Evolutionary conservation across 169 alveolate genomes (phyloP).

Genomic region (Plasmodium chabaudi): DNA sequence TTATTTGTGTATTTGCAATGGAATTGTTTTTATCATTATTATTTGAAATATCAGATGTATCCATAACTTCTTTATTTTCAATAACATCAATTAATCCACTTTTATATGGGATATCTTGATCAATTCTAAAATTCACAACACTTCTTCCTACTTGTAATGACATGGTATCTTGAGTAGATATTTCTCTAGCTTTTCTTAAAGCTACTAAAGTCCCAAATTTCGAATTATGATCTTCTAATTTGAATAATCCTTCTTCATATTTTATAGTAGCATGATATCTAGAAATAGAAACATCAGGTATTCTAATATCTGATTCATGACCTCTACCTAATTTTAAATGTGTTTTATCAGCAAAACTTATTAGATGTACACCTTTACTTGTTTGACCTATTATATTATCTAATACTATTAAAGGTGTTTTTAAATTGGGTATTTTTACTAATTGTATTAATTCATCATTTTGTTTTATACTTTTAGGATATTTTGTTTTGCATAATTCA

Average conservation of each 20-base stretch:
- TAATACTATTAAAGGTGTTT: slow-evolving; percentile 92
- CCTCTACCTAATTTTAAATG: slow-evolving; percentile 96
- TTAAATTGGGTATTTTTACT: slow-evolving; percentile 87
- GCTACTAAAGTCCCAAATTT: slow-evolving; percentile 99
- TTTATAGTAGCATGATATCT: slow-evolving; percentile 96
- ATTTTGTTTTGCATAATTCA: slow-evolving; percentile 89
- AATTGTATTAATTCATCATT: slow-evolving; percentile 85
- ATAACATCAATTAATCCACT: slow-evolving; percentile 69
- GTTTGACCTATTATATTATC: slow-evolving; percentile 90
- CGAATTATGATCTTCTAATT: slow-evolving; percentile 96
- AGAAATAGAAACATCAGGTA: slow-evolving; percentile 98
- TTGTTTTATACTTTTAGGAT: slow-evolving; percentile 85
- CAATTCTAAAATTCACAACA: slow-evolving; percentile 81
- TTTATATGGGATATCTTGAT: slow-evolving; percentile 66
- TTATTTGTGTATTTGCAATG: not conserved
- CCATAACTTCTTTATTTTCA: slow-evolving; percentile 69
- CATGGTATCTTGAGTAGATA: slow-evolving; percentile 75
- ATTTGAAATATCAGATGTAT: slow-evolving; percentile 35
- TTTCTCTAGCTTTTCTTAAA: slow-evolving; percentile 86
- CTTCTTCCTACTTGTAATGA: slow-evolving; percentile 88
- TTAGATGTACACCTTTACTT: slow-evolving; percentile 86
- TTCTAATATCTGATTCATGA: slow-evolving; percentile 97
- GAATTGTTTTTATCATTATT: slow-evolving; percentile 52
- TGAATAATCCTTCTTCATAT: slow-evolving; percentile 92
- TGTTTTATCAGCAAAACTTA: slow-evolving; percentile 86